Evolutionary conservation across 805 yeast species (phyloP).

Genomic region (Metschnikowia borealis): DNA sequence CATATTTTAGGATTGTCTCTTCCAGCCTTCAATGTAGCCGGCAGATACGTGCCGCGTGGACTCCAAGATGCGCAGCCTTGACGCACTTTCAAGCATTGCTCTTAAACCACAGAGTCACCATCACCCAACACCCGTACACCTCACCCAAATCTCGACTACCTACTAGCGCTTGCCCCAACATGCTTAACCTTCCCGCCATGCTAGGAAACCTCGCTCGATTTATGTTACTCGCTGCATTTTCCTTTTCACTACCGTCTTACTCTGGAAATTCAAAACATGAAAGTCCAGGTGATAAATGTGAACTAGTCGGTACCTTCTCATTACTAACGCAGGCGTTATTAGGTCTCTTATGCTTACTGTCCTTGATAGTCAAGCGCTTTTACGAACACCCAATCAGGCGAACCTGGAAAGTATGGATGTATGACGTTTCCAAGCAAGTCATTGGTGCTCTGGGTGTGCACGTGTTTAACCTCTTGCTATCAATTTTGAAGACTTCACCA

Average conservation of each 20-base stretch:
- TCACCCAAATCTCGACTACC: neutral
- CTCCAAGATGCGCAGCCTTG: neutral
- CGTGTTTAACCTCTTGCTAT: constrained; percentile 65
- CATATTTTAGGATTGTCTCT: no score
- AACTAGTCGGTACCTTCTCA: constrained; percentile 78
- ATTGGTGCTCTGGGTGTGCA: constrained; percentile 86
- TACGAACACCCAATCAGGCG: constrained; percentile 77
- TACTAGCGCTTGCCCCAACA: neutral
- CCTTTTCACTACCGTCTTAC: constrained; percentile 12
- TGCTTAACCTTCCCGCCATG: constrained; percentile 1
- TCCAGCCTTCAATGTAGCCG: no score
- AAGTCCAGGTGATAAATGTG: constrained; percentile 35
- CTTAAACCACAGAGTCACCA: neutral
- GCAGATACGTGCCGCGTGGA: no score
- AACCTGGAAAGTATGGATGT: constrained; percentile 85
- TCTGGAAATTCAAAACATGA: neutral
- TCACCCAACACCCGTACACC: constrained; percentile 2
- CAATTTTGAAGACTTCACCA: constrained; percentile 50
- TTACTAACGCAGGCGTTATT: constrained; percentile 68
- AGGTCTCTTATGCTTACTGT: constrained; percentile 72
- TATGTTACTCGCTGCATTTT: constrained; percentile 5
- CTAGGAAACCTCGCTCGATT: neutral
- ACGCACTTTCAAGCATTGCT: neutral
- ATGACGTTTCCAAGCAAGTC: constrained; percentile 86
- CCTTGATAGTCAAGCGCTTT: constrained; percentile 69